Evolutionary conservation across 495 filamentous ascomycete genomes (phyloP).

Genomic region (Hypoxylon fragiforme): DNA sequence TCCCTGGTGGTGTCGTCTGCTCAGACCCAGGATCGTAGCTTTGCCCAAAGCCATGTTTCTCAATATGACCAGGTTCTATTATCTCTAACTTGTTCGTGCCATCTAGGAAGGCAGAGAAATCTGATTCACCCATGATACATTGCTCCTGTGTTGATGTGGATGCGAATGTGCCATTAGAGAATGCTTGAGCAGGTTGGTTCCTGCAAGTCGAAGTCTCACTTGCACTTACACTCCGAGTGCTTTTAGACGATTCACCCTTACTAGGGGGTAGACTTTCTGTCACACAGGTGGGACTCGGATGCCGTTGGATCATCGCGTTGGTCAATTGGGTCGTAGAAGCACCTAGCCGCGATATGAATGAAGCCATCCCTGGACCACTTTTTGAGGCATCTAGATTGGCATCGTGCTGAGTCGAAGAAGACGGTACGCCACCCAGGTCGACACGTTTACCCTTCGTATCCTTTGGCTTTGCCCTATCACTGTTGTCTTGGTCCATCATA

Average conservation of each 20-base stretch:
- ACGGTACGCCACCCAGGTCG: constrained; percentile 1
- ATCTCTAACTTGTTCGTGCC: constrained; percentile 33
- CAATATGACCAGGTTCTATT: constrained; percentile 25
- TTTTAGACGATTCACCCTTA: constrained; percentile 31
- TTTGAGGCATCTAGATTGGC: not conserved
- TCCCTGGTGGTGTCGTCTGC: constrained; percentile 5
- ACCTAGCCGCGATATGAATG: constrained; percentile 23
- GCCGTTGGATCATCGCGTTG: constrained; percentile 6
- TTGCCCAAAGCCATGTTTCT: constrained; percentile 5
- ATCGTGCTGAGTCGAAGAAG: not conserved
- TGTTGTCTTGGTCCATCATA: constrained; percentile 10
- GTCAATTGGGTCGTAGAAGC: constrained; percentile 26
- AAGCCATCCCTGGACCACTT: not conserved
- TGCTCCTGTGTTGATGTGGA: constrained; percentile 36
- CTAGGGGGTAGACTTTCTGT: constrained; percentile 9
- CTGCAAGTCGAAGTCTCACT: constrained; percentile 9
- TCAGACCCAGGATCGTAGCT: not conserved
- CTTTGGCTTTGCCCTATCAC: not conserved
- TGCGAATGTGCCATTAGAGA: constrained; percentile 20
- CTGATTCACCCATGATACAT: constrained; percentile 40
- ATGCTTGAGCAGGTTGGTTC: not conserved
- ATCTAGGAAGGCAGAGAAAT: constrained; percentile 52
- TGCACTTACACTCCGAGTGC: not conserved
- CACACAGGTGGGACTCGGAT: not conserved
- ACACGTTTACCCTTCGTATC: constrained; percentile 22